Evolutionary conservation across 2,329 filamentous ascomycete species (phyloP).

Genomic region (Microdochium trichocladiopsis): DNA sequence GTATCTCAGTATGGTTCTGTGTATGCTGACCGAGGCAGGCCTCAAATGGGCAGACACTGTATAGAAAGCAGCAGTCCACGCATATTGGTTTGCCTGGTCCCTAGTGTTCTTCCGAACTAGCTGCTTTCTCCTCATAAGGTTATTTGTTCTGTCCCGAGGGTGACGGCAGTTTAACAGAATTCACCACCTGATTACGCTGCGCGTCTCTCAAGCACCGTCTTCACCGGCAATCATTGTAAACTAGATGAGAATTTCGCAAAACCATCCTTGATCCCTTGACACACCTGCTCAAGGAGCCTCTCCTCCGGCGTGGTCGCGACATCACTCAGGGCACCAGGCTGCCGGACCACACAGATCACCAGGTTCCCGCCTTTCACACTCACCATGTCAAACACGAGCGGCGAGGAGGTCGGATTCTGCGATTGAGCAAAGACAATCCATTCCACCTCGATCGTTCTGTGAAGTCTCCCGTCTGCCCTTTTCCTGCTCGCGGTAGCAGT

Average conservation of each 20-base stretch:
- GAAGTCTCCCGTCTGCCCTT: no score
- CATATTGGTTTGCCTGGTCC: background rate
- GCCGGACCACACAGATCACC: slow-evolving; percentile 32
- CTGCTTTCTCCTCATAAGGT: background rate
- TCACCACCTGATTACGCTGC: background rate
- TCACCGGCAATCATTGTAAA: background rate
- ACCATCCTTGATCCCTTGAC: slow-evolving; percentile 3
- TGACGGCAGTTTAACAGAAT: background rate
- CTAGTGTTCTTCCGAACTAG: background rate
- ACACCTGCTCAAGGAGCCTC: slow-evolving; percentile 6
- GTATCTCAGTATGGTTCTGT: no score
- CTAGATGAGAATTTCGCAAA: slow-evolving; percentile 2
- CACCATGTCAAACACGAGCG: slow-evolving; percentile 32
- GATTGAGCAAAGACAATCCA: slow-evolving; percentile 36
- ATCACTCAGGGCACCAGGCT: slow-evolving; percentile 27
- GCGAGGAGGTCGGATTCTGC: slow-evolving; percentile 25
- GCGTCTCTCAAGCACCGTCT: background rate
- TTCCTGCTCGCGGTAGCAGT: no score
- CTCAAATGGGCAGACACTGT: background rate
- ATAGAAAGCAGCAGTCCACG: background rate
- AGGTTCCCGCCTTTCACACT: slow-evolving; percentile 30
- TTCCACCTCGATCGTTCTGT: slow-evolving; percentile 4
- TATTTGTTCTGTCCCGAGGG: background rate
- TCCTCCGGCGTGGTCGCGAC: slow-evolving; percentile 15
- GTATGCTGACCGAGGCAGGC: background rate